These are phyloP conservation scores for Teunomyces tritomae DNA, from an alignment of 805 yeast species.

Conservation along the genomic window DNA sequence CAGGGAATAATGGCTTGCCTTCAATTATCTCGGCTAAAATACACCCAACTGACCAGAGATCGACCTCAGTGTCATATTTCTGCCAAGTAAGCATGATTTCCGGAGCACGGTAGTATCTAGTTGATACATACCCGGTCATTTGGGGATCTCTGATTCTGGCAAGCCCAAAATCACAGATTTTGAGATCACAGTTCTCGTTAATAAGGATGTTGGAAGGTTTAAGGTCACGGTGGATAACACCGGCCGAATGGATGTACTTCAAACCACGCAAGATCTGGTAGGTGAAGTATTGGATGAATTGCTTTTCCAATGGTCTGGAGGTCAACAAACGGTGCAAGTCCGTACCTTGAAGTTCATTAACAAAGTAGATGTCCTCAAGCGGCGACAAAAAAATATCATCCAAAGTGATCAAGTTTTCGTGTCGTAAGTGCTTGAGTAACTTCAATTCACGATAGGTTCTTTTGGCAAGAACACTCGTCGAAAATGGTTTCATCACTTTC, in stretches of 20 bases:
- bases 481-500: conserved; percentile 96
- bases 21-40: conserved; percentile 97
- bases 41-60: conserved; percentile 97
- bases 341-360: conserved; percentile 95
- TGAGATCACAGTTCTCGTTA: conserved; percentile 87
- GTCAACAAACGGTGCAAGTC: conserved; percentile 90
- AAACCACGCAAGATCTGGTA: conserved; percentile 91
- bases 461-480: conserved; percentile 91
- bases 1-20: conserved; percentile 96
- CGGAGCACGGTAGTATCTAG: conserved; percentile 95
- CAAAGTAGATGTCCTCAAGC: conserved; percentile 91
- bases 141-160: conserved; percentile 98
- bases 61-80: conserved; percentile 93
- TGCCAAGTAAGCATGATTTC: conserved; percentile 99
- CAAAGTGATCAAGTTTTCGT: conserved; percentile 88
- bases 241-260: conserved; percentile 88
- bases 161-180: conserved; percentile 90
- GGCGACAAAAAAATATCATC: conserved; percentile 95
- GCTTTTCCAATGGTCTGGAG: conserved; percentile 91
- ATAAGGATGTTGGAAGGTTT: conserved; percentile 83
- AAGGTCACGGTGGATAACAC: conserved; percentile 85
- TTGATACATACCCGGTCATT: conserved; percentile 97
- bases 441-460: conserved; percentile 95
- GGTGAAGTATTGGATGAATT: conserved; percentile 93
- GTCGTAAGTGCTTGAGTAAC: conserved; percentile 86